Base-by-base conservation (phyloP, 2,329 filamentous ascomycete genomes). In the Penicillium nordicum region DNA sequence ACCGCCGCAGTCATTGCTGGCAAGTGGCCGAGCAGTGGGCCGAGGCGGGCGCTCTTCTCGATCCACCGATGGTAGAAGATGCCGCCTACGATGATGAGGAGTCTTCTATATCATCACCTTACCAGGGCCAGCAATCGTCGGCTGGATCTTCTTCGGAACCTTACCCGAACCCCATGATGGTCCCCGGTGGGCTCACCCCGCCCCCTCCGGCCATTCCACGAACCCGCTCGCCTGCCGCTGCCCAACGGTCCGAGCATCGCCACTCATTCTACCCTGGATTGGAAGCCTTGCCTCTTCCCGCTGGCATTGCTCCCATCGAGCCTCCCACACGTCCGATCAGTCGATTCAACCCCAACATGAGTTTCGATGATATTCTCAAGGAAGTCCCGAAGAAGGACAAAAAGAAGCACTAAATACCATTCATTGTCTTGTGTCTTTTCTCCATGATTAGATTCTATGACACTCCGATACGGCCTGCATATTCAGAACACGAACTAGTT, bases 1-100 rank as follows among this genome's bases (percentile, higher is more conserved):
- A 88, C 70, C 80, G 83, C 16, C 82, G 86, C 41, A 87, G 83
- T 58, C 87, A 89, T 68, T 89, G 86, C 72, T 90, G 87, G 87
- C 74, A 80, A 56, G 79, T 82, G 64, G 86, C 85, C 3, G 79
- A 84, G 62, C 77, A 81, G 62, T 89, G 87, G 87, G 78, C 78
- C 9, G 75, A 77, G 36, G 74, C 76, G 18, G 70, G 71, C 51
- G 62, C 68, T 48, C 62, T 74, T 16, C 57, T 74, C 42, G 70
- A 63, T 3, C 69, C 70, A 5, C 68, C 73, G 1, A 64, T 67
- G 49, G 55, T 71, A 5, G 72, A 72, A 29, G 71, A 73, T 21
- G 66, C 68, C 9, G 10, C 53, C 16, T 74, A 73, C 47, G 70
- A 72, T 12, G 70, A 74, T 21, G 67, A 73, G 40, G 72, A 74